A percentile compares a stretch with the other conserved stretches of the same genome.
Evolutionary conservation across 768 basidiomycete genomes (phyloP).

Genomic region (Lentinula sp.): DNA sequence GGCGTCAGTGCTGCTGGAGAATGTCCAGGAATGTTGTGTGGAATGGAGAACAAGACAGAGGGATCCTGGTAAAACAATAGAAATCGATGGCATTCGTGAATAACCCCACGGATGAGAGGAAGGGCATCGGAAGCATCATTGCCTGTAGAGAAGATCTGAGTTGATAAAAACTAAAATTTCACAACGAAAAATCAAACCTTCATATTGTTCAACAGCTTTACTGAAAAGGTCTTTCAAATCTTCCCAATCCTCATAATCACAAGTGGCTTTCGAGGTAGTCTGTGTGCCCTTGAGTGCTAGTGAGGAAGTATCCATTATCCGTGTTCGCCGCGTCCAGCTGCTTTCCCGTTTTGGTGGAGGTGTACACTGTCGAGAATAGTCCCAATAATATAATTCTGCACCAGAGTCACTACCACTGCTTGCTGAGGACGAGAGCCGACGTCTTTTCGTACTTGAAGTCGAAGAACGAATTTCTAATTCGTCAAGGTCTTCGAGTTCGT

Average conservation of each 20-base stretch:
- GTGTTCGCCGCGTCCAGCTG: conserved; percentile 26
- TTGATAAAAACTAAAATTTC: conserved; percentile 2
- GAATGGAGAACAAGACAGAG: conserved; percentile 37
- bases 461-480: conserved; percentile 5
- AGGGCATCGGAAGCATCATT: conserved; percentile 45
- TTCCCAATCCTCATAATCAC: conserved; percentile 54
- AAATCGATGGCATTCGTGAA: conserved; percentile 67
- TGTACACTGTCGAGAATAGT: conserved; percentile 26
- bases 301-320: conserved; percentile 36
- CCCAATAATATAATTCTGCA: conserved; percentile 23
- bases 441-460: background rate
- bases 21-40: conserved; percentile 12
- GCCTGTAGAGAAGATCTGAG: conserved; percentile 19
- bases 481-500: conserved; percentile 12
- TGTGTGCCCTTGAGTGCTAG: conserved; percentile 20
- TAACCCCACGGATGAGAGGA: conserved; percentile 52
- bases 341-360: conserved; percentile 20
- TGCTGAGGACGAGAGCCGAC: background rate
- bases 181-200: conserved; percentile 28
- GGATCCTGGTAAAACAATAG: conserved; percentile 50
- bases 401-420: background rate
- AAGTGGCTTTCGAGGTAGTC: conserved; percentile 15
- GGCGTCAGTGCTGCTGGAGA: conserved; percentile 12
- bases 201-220: conserved; percentile 51
- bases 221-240: conserved; percentile 60